Conservation (phyloP, 352 stramenopile species). For the Globisporangium acanthophoron region DNA sequence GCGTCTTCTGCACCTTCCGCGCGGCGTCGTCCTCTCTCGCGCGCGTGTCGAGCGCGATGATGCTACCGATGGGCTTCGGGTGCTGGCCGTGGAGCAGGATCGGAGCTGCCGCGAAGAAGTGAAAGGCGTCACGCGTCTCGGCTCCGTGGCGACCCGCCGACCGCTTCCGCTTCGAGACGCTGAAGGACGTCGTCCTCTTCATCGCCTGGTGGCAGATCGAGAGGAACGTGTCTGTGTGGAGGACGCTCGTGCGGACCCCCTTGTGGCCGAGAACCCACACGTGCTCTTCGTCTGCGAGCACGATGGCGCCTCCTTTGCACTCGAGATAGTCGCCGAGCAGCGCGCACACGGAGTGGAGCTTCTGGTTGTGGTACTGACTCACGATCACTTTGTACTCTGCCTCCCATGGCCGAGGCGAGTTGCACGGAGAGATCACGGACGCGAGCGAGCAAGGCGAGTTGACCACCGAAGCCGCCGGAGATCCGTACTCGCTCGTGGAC, state of each 20-base stretch:
- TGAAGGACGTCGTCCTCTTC: conserved; percentile 38
- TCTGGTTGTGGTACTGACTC: conserved; percentile 65
- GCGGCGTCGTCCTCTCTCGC: conserved; percentile 25
- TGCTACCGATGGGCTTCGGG: conserved; percentile 36
- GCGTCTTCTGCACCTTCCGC: conserved; percentile 45
- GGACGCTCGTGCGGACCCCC: conserved; percentile 36
- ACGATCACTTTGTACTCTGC: conserved; percentile 55
- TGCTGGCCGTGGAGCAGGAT: conserved; percentile 18
- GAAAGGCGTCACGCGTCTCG: conserved; percentile 23
- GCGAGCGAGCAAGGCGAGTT: conserved; percentile 21
- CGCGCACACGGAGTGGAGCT: conserved; percentile 67
- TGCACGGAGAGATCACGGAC: conserved; percentile 14
- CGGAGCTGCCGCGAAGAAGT: conserved; percentile 58
- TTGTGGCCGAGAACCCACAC: conserved; percentile 68
- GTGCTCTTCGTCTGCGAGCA: conserved; percentile 49
- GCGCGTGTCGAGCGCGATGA: conserved; percentile 56
- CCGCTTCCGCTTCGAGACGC: conserved; percentile 30
- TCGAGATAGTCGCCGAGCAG: conserved; percentile 68
- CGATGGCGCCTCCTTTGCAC: conserved; percentile 56
- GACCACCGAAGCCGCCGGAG: neutral
- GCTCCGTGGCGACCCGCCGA: conserved; percentile 1
- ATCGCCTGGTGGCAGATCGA: conserved; percentile 48
- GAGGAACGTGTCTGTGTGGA: conserved; percentile 53
- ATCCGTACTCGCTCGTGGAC: conserved; percentile 5
- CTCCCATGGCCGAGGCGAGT: conserved; percentile 19